Conservation (phyloP, 78 protist species). For the Dictyostelium firmibasis region DNA sequence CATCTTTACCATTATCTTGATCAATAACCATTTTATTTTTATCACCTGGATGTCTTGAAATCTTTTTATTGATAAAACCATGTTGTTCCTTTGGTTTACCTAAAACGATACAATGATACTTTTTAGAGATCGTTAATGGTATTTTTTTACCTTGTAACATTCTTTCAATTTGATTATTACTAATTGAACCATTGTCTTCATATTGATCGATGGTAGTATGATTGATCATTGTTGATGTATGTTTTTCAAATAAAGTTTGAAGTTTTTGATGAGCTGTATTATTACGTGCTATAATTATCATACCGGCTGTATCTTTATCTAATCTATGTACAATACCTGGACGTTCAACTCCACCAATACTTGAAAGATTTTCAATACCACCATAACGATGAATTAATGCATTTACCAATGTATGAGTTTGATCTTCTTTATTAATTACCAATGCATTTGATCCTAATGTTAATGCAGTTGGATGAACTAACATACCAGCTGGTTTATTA, state of each 20-base stretch:
- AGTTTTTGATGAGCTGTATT: not conserved
- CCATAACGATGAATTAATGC: constrained; percentile 56
- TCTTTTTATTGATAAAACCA: constrained; percentile 27
- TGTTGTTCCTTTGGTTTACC: constrained; percentile 46
- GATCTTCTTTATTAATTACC: constrained; percentile 6
- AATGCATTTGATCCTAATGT: not conserved
- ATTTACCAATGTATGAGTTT: constrained; percentile 62
- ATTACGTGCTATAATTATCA: constrained; percentile 61
- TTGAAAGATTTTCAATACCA: constrained; percentile 17
- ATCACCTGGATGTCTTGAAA: constrained; percentile 71
- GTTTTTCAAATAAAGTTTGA: constrained; percentile 22
- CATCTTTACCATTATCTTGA: constrained; percentile 52
- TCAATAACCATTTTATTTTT: constrained; percentile 77
- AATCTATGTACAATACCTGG: constrained; percentile 33
- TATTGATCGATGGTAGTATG: not conserved
- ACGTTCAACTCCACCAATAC: constrained; percentile 49
- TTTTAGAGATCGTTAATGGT: constrained; percentile 45
- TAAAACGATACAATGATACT: constrained; percentile 43
- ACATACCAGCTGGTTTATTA: constrained; percentile 59
- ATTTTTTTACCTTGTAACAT: constrained; percentile 2
- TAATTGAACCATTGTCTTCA: not conserved
- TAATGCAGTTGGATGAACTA: constrained; percentile 44
- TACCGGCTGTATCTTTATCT: constrained; percentile 73
- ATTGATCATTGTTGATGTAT: constrained; percentile 20
- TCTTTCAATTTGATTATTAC: not conserved